phyloP scores from a whole-genome alignment of 257 asterid species.

The Nicotiana tomentosiformis region DNA sequence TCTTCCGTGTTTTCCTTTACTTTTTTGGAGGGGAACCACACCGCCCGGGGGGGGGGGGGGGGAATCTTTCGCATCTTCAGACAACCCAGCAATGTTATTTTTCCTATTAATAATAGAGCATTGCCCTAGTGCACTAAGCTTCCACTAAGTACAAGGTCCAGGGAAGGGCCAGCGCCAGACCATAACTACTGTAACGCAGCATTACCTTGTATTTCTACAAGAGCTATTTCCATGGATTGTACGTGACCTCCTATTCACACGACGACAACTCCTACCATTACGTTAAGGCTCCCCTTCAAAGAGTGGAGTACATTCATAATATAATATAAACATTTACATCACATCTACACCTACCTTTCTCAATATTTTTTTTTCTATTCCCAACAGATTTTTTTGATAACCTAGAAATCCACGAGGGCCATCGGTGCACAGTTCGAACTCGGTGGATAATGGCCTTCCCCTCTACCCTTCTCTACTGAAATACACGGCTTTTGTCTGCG shows the following conservation, averaged over 20 bases:
- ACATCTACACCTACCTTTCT: neutral
- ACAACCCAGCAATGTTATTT: neutral
- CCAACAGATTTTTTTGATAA: neutral
- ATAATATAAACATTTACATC: neutral
- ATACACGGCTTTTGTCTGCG: too few relatives aligned
- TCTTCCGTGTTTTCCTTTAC: too few relatives aligned
- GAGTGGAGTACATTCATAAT: neutral
- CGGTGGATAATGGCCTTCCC: too few relatives aligned
- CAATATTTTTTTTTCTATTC: neutral
- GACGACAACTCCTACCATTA: neutral
- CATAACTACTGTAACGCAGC: neutral
- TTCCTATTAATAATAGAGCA: neutral
- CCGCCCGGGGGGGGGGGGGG: too few relatives aligned
- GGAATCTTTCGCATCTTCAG: too few relatives aligned
- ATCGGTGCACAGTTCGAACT: too few relatives aligned
- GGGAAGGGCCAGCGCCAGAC: neutral
- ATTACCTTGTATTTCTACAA: neutral
- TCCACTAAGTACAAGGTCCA: neutral
- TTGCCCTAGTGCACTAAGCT: neutral
- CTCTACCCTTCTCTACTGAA: too few relatives aligned
- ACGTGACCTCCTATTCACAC: neutral
- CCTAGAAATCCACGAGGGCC: too few relatives aligned
- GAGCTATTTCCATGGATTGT: neutral
- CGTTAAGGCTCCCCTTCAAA: neutral
- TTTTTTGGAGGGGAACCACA: too few relatives aligned